Percentiles rank a stretch among this genome's conserved stretches.
These are phyloP conservation scores for Alternaria rosae DNA, from an alignment of 2,329 filamentous ascomycete species.

Conservation along the genomic window DNA sequence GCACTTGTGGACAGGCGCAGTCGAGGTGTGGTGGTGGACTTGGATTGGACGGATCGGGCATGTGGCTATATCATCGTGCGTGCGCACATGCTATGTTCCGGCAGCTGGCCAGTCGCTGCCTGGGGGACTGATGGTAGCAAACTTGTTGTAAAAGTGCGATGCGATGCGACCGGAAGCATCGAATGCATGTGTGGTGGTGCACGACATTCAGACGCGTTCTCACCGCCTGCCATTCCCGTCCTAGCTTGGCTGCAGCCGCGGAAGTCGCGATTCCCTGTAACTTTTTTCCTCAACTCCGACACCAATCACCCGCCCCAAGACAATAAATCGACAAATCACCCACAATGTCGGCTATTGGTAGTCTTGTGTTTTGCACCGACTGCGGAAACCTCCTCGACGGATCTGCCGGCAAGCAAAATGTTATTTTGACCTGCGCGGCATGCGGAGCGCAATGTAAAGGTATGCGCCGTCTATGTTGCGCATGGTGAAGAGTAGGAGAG, in stretches of 20 bases:
- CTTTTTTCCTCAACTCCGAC: conserved; percentile 26
- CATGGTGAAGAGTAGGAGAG: background rate
- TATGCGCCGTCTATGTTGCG: background rate
- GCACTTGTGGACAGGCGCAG: conserved; percentile 4
- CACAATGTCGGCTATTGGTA: conserved; percentile 86
- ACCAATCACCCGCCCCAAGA: background rate
- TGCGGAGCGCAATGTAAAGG: conserved; percentile 70
- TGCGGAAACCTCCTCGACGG: conserved; percentile 90
- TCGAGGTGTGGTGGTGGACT: conserved; percentile 2
- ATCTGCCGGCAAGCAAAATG: conserved; percentile 77
- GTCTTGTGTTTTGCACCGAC: conserved; percentile 89
- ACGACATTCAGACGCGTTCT: conserved; percentile 28
- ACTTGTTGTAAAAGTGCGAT: background rate
- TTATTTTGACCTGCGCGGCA: conserved; percentile 80
- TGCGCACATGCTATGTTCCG: conserved; percentile 19
- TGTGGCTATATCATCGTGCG: conserved; percentile 19
- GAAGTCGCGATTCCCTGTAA: conserved; percentile 25
- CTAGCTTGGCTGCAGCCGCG: conserved; percentile 22
- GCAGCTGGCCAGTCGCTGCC: background rate
- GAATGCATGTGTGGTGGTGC: conserved; percentile 11
- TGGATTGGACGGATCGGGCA: background rate
- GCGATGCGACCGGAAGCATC: conserved; percentile 11
- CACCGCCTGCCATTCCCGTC: conserved; percentile 33
- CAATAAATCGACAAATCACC: conserved; percentile 6
- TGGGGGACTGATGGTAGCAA: background rate